Evolutionary conservation across 371 early-diverging fungal species (phyloP).

Genomic region (Rhizopus arrhizus): DNA sequence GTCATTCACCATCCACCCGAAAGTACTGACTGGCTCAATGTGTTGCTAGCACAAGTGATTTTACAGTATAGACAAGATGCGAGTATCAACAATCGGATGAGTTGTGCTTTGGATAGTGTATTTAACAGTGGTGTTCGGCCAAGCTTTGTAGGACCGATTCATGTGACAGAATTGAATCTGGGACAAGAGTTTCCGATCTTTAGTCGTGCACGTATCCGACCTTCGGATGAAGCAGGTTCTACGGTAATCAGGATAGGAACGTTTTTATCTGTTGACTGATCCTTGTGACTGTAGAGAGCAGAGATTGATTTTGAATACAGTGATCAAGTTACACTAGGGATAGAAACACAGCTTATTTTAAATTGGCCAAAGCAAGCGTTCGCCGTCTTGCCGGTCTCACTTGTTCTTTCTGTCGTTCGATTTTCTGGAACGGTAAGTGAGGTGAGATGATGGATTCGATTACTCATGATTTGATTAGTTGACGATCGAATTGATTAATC

Average conservation of each 20-base stretch:
- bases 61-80: slow-evolving; percentile 83
- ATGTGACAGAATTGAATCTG: slow-evolving; percentile 85
- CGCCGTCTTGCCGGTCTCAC: slow-evolving; percentile 89
- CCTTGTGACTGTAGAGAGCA: slow-evolving; percentile 15
- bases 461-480: slow-evolving; percentile 19
- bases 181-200: slow-evolving; percentile 90
- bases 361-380: slow-evolving; percentile 88
- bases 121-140: slow-evolving; percentile 83
- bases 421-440: slow-evolving; percentile 83
- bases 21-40: slow-evolving; percentile 91
- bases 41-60: slow-evolving; percentile 84
- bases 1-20: slow-evolving; percentile 71
- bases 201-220: slow-evolving; percentile 69
- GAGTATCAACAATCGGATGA: slow-evolving; percentile 71
- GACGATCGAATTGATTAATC: slow-evolving; percentile 51
- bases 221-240: slow-evolving; percentile 70
- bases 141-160: slow-evolving; percentile 79
- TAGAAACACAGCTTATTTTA: slow-evolving; percentile 82
- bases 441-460: not conserved
- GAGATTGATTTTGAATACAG: slow-evolving; percentile 84
- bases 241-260: slow-evolving; percentile 48
- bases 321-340: slow-evolving; percentile 76
- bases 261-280: not conserved
- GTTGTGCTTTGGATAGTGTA: slow-evolving; percentile 72
- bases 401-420: slow-evolving; percentile 78